A percentile compares a stretch with the other conserved stretches of the same genome.
phyloP scores from a whole-genome alignment of 805 yeast species.

The Candida xyloterini region DNA sequence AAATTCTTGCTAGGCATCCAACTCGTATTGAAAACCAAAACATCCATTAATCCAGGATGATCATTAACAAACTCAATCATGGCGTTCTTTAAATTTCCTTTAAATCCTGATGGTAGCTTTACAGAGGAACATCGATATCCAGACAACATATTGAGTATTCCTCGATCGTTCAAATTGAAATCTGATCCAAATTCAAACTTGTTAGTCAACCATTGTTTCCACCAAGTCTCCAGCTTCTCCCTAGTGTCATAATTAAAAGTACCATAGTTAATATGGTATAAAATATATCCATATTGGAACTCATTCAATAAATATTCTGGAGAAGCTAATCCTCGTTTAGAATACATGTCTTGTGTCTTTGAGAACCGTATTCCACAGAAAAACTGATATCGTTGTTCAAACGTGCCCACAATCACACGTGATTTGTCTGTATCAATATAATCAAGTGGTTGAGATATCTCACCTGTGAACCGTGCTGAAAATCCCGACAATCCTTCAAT shows the following conservation, averaged over 20 bases:
- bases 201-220: conserved; percentile 35
- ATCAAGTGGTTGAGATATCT: conserved; percentile 2
- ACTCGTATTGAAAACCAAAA: conserved; percentile 28
- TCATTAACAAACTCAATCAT: conserved; percentile 13
- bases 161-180: conserved; percentile 31
- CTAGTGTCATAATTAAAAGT: conserved; percentile 17
- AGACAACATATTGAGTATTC: conserved; percentile 31
- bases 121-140: conserved; percentile 32
- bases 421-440: conserved; percentile 34
- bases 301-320: conserved; percentile 34
- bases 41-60: conserved; percentile 19
- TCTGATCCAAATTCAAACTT: conserved; percentile 26
- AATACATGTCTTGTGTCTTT: conserved; percentile 12
- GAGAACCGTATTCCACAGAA: conserved; percentile 29
- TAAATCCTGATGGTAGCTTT: conserved; percentile 29
- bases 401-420: conserved; percentile 29
- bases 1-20: conserved; percentile 32
- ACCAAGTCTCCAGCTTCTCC: conserved; percentile 33
- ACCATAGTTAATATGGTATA: conserved; percentile 36
- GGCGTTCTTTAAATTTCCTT: conserved; percentile 25
- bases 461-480: conserved; percentile 21
- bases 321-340: conserved; percentile 29
- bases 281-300: conserved; percentile 30
- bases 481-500: conserved; percentile 29
- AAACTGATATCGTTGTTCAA: conserved; percentile 34